Base-by-base conservation (phyloP, 306 rosid species). In the Sicyos baderoa region DNA sequence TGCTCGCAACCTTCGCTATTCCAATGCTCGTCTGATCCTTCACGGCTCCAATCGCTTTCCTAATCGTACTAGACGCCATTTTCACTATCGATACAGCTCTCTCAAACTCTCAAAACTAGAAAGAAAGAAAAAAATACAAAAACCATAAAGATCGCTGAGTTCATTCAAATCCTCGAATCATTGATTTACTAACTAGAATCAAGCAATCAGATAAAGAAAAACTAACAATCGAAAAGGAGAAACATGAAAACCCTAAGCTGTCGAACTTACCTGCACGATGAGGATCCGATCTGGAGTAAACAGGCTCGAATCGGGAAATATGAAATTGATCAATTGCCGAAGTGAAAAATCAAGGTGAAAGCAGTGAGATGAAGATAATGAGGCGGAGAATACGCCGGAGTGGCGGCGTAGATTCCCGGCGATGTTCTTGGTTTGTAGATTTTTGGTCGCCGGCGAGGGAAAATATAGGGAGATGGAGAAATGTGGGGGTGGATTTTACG, bases 11-110 rank as follows among this genome's bases (percentile, higher is more conserved):
- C 76, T 89, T 92, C 23, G 97, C 97, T 5, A 92, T 79, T 13
- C 97, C 97, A 25, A 91, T 91, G 70, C 97, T 91, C 29, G 97
- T 91, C 84, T 91, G 97, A 76, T 92, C 97, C 92, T 92, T 92
- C 70, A 92, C 87, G 52, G 87, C 97, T n/a, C 97, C 97, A 45
- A 92, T 92, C 81, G 97, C 97, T 65, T 92, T 92, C 37, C 97
- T 89, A 59, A 92, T 87, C 85, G 95, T 91, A 72, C 83, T 89
- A 75, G 91, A 78, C 79, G 96, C 85, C 73, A 70, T 70, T 0
- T 69, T 40, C 19, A 69, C 48, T 14, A 23, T 50, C 40, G 47
- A 69, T 51, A 25, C 59, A 27, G 32, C 59, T 44, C 16, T 8
- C 42, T 68, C 72, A 50, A 37, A 13, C 62, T 54, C 35, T 10